Conservation (phyloP, 129 eudicot genomes). For the Artemisia tridentata region DNA sequence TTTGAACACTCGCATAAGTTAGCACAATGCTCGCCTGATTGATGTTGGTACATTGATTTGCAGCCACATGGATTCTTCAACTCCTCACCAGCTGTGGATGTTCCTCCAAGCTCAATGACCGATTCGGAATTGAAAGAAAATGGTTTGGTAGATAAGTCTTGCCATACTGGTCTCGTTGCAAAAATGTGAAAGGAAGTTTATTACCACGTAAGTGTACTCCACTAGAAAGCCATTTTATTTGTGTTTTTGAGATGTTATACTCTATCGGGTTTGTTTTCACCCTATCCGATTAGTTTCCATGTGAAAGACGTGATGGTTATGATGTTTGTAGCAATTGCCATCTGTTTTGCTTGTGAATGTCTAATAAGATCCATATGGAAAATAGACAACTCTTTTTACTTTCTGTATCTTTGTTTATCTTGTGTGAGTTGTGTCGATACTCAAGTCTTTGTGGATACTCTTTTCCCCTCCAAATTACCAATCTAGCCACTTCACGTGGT, state of each 20-base stretch:
- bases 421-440: too few relatives aligned
- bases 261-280: neutral
- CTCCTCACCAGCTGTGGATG: constrained; percentile 73
- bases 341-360: neutral
- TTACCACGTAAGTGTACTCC: constrained; percentile 8
- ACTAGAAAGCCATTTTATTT: neutral
- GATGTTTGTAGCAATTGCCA: constrained; percentile 1
- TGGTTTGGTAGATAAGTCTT: constrained; percentile 45
- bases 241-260: neutral
- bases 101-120: constrained; percentile 48
- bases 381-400: too few relatives aligned
- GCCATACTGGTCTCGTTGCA: constrained; percentile 45
- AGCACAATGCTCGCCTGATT: constrained; percentile 6
- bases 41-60: constrained; percentile 20
- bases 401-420: too few relatives aligned
- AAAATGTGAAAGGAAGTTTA: constrained; percentile 37
- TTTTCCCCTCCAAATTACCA: too few relatives aligned
- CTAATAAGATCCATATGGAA: too few relatives aligned
- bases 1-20: neutral
- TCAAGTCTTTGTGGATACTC: too few relatives aligned
- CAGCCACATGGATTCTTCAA: constrained; percentile 80
- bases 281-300: neutral
- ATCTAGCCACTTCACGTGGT: too few relatives aligned
- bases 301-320: neutral
- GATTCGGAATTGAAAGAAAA: constrained; percentile 56